Conservation (phyloP, 306 rosid species). For the Arachis hypogaea region DNA sequence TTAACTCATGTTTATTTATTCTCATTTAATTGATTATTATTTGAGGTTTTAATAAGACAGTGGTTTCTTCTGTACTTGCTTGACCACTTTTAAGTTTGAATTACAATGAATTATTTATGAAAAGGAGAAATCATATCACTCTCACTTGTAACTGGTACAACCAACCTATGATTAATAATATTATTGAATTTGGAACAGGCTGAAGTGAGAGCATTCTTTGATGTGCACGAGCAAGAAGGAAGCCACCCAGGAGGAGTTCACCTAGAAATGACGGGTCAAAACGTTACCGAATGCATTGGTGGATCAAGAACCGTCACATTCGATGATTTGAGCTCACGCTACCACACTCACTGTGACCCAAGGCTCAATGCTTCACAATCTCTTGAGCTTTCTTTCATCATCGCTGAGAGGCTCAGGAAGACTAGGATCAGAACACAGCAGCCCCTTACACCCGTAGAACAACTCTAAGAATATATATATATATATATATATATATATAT, state of each 20-base stretch:
- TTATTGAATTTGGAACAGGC: conserved; percentile 51
- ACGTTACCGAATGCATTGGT: conserved; percentile 98
- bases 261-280: conserved; percentile 98
- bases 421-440: conserved; percentile 76
- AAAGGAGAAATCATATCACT: too few species aligned
- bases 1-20: too few species aligned
- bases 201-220: conserved; percentile 98
- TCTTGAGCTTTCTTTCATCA: conserved; percentile 96
- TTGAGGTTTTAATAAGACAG: too few species aligned
- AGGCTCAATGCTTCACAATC: conserved; percentile 97
- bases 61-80: too few species aligned
- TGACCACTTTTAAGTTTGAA: too few species aligned
- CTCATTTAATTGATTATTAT: too few species aligned
- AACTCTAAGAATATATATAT: too few species aligned
- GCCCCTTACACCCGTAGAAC: conserved; percentile 43
- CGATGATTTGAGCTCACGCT: conserved; percentile 91
- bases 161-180: neutral
- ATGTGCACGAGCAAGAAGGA: conserved; percentile 99
- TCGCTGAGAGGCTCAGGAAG: conserved; percentile 89
- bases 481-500: too few species aligned
- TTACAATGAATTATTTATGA: too few species aligned
- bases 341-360: conserved; percentile 99
- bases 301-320: conserved; percentile 95
- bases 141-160: too few species aligned
- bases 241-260: conserved; percentile 97